Percentiles rank a stretch among this genome's conserved stretches.
Evolutionary conservation across 345 rosid species (phyloP).

Genomic region (Diplotaxis tenuifolia): DNA sequence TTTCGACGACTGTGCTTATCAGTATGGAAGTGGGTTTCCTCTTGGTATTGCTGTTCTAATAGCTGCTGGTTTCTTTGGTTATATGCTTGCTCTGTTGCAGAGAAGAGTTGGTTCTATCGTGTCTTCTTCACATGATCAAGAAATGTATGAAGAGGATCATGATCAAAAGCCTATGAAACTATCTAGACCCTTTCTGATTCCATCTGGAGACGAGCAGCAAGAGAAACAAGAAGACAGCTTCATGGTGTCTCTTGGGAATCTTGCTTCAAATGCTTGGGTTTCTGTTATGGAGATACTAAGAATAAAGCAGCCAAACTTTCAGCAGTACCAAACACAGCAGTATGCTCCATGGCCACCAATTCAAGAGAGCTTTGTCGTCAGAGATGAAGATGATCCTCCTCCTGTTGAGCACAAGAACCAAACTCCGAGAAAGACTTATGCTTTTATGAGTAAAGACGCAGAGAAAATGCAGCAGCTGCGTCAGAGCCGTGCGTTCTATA

Average conservation of each 20-base stretch:
- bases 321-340: conserved; percentile 41
- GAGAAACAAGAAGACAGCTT: conserved; percentile 85
- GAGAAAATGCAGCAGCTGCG: conserved; percentile 88
- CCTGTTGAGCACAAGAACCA: conserved; percentile 73
- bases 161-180: conserved; percentile 64
- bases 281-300: conserved; percentile 51
- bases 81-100: conserved; percentile 94
- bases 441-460: conserved; percentile 92
- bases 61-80: conserved; percentile 92
- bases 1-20: neutral
- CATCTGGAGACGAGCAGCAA: conserved; percentile 55
- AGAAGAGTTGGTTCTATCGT: conserved; percentile 66
- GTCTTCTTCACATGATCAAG: conserved; percentile 69
- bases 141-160: conserved; percentile 25
- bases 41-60: conserved; percentile 67
- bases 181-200: conserved; percentile 79
- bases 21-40: neutral
- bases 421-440: conserved; percentile 78
- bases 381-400: conserved; percentile 79
- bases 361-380: conserved; percentile 88
- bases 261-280: conserved; percentile 54
- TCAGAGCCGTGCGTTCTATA: conserved; percentile 72
- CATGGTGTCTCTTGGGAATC: conserved; percentile 63
- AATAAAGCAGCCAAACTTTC: conserved; percentile 41
- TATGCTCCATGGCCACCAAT: conserved; percentile 73